phyloP scores from a whole-genome alignment of 306 rosid genomes.

The Gynostemma pentaphyllum region DNA sequence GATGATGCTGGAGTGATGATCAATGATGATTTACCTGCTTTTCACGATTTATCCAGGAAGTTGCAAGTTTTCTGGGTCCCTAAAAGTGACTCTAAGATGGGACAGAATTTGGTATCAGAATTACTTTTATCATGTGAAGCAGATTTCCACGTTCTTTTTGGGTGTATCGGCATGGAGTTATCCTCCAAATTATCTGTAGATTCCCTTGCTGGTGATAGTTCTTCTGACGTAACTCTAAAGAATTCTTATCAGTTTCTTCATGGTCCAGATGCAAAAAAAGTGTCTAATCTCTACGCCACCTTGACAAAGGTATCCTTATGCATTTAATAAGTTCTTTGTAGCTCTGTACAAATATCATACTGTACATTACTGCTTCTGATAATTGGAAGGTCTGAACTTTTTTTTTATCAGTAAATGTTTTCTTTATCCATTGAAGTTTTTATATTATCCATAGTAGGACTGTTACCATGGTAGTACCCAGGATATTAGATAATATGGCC shows the following conservation, averaged over 20 bases:
- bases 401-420: background rate
- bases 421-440: background rate
- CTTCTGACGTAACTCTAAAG: constrained; percentile 28
- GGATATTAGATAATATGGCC: background rate
- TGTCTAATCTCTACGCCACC: constrained; percentile 46
- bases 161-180: constrained; percentile 31
- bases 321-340: background rate
- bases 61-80: constrained; percentile 57
- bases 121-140: constrained; percentile 53
- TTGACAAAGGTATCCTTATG: constrained; percentile 49
- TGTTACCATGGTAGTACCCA: background rate
- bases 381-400: background rate
- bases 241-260: constrained; percentile 18
- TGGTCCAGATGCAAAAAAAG: constrained; percentile 50
- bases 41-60: constrained; percentile 53
- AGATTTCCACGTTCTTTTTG: constrained; percentile 66
- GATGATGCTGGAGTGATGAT: constrained; percentile 18
- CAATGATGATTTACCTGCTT: constrained; percentile 24
- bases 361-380: background rate
- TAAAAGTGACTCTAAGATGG: constrained; percentile 27
- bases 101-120: constrained; percentile 45
- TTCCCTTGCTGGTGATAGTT: constrained; percentile 25
- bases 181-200: constrained; percentile 34
- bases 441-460: background rate
- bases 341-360: background rate